Conservation (phyloP, 176 grass and related monocot species). For the Avena atlantica region DNA sequence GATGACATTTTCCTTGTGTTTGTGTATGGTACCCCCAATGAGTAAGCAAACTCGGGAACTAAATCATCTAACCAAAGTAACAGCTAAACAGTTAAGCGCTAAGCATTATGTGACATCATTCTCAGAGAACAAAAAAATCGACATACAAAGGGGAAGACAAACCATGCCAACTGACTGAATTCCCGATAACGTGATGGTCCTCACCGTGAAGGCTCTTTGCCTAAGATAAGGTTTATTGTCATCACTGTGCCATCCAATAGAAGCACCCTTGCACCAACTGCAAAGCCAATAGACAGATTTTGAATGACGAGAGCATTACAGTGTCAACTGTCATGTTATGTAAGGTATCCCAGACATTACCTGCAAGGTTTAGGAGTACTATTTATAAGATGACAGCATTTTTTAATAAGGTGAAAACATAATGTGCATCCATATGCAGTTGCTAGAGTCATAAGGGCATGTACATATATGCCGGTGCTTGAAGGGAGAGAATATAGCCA, state of each 20-base stretch:
- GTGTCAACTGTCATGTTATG: background rate
- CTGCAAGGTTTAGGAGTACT: background rate
- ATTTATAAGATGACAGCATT: background rate
- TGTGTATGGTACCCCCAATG: background rate
- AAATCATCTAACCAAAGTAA: conserved; percentile 17
- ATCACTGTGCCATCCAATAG: conserved; percentile 92
- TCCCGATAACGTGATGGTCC: background rate
- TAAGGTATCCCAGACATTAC: background rate
- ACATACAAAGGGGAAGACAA: conserved; percentile 1
- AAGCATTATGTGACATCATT: background rate
- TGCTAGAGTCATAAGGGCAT: background rate
- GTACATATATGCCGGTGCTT: background rate
- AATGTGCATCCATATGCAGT: conserved; percentile 1
- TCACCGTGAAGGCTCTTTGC: conserved; percentile 88
- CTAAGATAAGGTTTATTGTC: conserved; percentile 93
- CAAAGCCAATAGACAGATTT: conserved; percentile 43
- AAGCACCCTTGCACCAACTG: conserved; percentile 94
- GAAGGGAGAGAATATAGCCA: background rate
- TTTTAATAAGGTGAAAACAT: background rate
- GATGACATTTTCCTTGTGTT: background rate
- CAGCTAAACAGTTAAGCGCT: background rate
- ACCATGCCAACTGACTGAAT: conserved; percentile 1
- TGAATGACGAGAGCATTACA: background rate
- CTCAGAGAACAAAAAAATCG: background rate
- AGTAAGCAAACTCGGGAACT: background rate